A percentile compares a stretch with the other conserved stretches of the same genome.
Conservation (phyloP, 2,329 filamentous ascomycete species). For the Piedraia hortae region DNA sequence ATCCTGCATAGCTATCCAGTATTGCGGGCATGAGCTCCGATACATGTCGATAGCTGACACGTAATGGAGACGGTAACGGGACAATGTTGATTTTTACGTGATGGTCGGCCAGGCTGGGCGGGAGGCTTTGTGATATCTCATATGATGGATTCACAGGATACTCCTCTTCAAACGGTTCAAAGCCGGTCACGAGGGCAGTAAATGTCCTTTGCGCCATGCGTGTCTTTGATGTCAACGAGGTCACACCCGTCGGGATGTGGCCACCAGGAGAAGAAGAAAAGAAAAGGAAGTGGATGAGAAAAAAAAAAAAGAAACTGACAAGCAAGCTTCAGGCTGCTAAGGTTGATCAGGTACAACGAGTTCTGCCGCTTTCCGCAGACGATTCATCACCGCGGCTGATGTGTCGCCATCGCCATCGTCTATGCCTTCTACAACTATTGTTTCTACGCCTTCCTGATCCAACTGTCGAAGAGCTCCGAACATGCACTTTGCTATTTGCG, state of each 20-base stretch:
- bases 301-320: no score
- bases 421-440: constrained; percentile 80
- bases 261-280: no score
- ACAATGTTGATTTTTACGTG: constrained; percentile 29
- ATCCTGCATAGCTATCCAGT: constrained; percentile 20
- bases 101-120: constrained; percentile 17
- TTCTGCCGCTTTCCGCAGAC: constrained; percentile 22
- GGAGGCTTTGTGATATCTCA: constrained; percentile 46
- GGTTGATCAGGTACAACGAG: no score
- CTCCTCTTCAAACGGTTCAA: constrained; percentile 39
- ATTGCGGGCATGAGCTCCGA: constrained; percentile 34
- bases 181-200: constrained; percentile 20
- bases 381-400: constrained; percentile 37
- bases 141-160: constrained; percentile 49
- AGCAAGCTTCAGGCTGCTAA: no score
- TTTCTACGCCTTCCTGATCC: constrained; percentile 49
- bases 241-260: no score
- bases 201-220: constrained; percentile 1
- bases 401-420: constrained; percentile 38
- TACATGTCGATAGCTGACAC: constrained; percentile 42
- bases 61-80: constrained; percentile 37
- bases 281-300: no score
- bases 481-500: constrained; percentile 55
- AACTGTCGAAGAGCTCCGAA: constrained; percentile 72
- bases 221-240: no score